These are phyloP conservation scores for Trichoderma erinaceum DNA, from an alignment of 495 filamentous ascomycete species.

Conservation along the genomic window DNA sequence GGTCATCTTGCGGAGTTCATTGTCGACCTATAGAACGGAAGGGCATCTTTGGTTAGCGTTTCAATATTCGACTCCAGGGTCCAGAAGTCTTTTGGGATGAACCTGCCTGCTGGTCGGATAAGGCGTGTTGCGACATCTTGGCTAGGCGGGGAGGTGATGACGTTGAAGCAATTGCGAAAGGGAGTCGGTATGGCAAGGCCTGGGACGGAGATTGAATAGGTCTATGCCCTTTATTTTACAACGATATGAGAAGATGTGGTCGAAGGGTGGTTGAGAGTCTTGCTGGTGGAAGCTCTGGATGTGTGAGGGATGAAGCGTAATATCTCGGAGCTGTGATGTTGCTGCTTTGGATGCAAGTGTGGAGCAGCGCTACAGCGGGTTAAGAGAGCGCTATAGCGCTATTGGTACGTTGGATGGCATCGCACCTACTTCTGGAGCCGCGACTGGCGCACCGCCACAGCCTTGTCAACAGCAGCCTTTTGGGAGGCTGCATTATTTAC, in stretches of 20 bases:
- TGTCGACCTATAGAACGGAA: constrained; percentile 58
- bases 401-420: neutral
- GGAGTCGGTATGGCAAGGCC: constrained; percentile 5
- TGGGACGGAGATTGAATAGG: neutral
- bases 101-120: constrained; percentile 15
- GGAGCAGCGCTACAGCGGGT: neutral
- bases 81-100: constrained; percentile 11
- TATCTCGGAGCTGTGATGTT: constrained; percentile 13
- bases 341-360: constrained; percentile 2
- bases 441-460: constrained; percentile 4
- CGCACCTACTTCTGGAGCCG: constrained; percentile 10
- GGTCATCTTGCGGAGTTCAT: constrained; percentile 99
- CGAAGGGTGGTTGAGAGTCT: neutral
- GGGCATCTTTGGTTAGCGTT: neutral
- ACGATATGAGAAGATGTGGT: neutral
- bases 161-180: constrained; percentile 8
- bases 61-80: neutral
- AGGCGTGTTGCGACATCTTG: constrained; percentile 18
- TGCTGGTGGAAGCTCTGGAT: constrained; percentile 13
- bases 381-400: neutral
- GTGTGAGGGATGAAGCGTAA: constrained; percentile 20
- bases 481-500: neutral
- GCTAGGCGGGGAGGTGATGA: constrained; percentile 15
- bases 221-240: neutral
- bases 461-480: neutral